phyloP scores from a whole-genome alignment of 192 early-diverging fungal species.

The Coemansia javaensis region DNA sequence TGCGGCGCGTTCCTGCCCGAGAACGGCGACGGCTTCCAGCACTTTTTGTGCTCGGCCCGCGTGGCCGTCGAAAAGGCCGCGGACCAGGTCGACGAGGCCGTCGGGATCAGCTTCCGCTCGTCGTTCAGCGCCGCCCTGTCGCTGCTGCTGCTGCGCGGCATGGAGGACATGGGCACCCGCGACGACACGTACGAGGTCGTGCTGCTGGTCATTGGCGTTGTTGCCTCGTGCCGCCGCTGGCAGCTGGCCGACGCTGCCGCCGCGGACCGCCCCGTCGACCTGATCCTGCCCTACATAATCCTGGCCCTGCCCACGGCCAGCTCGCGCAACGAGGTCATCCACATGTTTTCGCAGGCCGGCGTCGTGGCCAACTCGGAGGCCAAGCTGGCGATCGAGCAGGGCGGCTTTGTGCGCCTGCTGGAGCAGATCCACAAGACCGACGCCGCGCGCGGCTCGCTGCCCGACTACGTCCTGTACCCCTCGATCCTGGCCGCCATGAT shows the following conservation, averaged over 20 bases:
- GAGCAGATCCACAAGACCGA: slow-evolving; percentile 46
- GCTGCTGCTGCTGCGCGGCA: slow-evolving; percentile 73
- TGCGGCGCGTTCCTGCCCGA: slow-evolving; percentile 60
- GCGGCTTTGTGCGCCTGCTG: slow-evolving; percentile 37
- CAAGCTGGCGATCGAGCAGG: slow-evolving; percentile 35
- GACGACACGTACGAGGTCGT: slow-evolving; percentile 67
- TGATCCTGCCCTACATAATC: slow-evolving; percentile 71
- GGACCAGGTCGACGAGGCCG: slow-evolving; percentile 63
- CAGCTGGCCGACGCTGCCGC: slow-evolving; percentile 27
- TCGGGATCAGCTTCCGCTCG: slow-evolving; percentile 77
- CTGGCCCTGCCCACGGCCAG: slow-evolving; percentile 77
- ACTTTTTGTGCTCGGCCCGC: slow-evolving; percentile 67
- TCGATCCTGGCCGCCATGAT: slow-evolving; percentile 46
- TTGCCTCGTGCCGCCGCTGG: slow-evolving; percentile 55
- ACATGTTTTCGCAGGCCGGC: slow-evolving; percentile 36
- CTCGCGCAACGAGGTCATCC: slow-evolving; percentile 60
- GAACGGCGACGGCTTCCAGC: slow-evolving; percentile 64
- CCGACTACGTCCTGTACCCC: slow-evolving; percentile 48
- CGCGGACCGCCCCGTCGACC: slow-evolving; percentile 21
- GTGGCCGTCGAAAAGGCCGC: slow-evolving; percentile 67
- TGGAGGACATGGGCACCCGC: slow-evolving; percentile 72
- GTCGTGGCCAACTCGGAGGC: slow-evolving; percentile 16
- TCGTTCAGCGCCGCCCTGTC: slow-evolving; percentile 87
- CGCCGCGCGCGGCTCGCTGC: slow-evolving; percentile 41
- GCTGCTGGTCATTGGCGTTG: slow-evolving; percentile 68